Conservation (phyloP, 108 stramenopile species). For the Skeletonema grethae region DNA sequence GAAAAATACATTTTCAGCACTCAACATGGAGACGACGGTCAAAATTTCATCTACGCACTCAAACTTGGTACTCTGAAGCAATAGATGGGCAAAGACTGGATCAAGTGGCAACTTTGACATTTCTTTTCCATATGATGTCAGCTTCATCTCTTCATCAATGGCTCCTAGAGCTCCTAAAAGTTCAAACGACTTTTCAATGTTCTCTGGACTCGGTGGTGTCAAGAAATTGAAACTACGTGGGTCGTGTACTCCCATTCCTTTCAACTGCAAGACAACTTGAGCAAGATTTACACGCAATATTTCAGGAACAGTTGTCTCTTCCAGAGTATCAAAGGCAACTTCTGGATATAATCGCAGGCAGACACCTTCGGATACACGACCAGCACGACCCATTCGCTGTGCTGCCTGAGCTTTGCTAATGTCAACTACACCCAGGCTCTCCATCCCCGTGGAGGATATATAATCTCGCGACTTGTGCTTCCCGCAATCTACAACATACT, state of each 20-base stretch:
- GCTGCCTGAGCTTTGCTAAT: slow-evolving; percentile 79
- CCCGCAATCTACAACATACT: slow-evolving; percentile 94
- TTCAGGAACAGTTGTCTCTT: slow-evolving; percentile 79
- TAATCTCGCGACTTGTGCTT: slow-evolving; percentile 80
- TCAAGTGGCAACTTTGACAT: slow-evolving; percentile 84
- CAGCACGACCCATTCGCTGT: slow-evolving; percentile 83
- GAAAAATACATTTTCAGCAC: slow-evolving; percentile 94
- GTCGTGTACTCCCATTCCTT: slow-evolving; percentile 93
- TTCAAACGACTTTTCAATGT: slow-evolving; percentile 65
- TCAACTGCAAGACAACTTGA: slow-evolving; percentile 89
- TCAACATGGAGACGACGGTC: slow-evolving; percentile 93
- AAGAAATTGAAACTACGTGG: slow-evolving; percentile 89
- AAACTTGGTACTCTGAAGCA: slow-evolving; percentile 69
- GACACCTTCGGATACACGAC: slow-evolving; percentile 72
- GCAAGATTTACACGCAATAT: slow-evolving; percentile 76
- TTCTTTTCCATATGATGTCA: slow-evolving; percentile 74
- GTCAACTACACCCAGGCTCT: slow-evolving; percentile 66
- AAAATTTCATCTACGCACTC: slow-evolving; percentile 91
- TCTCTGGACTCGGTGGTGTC: slow-evolving; percentile 60
- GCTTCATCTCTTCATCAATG: slow-evolving; percentile 59
- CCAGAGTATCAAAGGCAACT: slow-evolving; percentile 64
- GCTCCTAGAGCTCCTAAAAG: slow-evolving; percentile 66
- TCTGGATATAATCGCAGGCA: slow-evolving; percentile 86
- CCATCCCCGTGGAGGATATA: slow-evolving; percentile 82
- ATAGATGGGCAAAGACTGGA: slow-evolving; percentile 75